phyloP scores from a whole-genome alignment of 495 filamentous ascomycete genomes.

The Hypoxylon lenormandii region DNA sequence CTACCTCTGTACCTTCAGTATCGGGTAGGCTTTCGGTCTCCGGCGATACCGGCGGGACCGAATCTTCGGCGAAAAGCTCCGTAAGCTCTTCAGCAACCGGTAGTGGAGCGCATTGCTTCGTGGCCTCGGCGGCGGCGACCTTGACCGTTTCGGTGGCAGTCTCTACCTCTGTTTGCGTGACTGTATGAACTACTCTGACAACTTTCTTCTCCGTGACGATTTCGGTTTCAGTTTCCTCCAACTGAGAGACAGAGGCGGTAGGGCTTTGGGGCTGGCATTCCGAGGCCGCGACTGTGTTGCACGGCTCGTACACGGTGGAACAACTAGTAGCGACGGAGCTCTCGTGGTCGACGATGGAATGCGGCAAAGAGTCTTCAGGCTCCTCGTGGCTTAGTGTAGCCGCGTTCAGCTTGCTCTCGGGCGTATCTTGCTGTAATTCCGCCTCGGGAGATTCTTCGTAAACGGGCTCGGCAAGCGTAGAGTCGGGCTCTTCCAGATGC shows the following conservation, averaged over 20 bases:
- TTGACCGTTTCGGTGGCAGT: slow-evolving; percentile 40
- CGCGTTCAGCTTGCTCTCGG: not conserved
- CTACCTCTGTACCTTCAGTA: not conserved
- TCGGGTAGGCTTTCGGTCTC: slow-evolving; percentile 1
- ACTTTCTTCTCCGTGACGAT: slow-evolving; percentile 51
- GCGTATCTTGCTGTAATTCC: not conserved
- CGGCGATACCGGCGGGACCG: not conserved
- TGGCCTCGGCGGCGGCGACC: slow-evolving; percentile 42
- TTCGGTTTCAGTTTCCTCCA: slow-evolving; percentile 41
- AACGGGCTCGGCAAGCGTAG: not conserved
- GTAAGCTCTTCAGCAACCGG: slow-evolving; percentile 25
- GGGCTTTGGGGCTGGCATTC: not conserved
- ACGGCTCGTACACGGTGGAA: slow-evolving; percentile 46
- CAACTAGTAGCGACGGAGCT: slow-evolving; percentile 3
- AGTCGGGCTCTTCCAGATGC: not conserved
- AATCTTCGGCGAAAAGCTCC: slow-evolving; percentile 9
- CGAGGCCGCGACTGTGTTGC: slow-evolving; percentile 21
- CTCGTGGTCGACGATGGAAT: slow-evolving; percentile 16
- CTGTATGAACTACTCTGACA: slow-evolving; percentile 55
- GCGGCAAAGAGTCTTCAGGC: not conserved
- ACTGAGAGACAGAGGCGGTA: slow-evolving; percentile 11
- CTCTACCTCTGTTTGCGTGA: slow-evolving; percentile 51
- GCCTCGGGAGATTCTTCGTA: not conserved
- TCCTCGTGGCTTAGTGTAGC: not conserved
- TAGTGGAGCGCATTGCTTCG: slow-evolving; percentile 8